A percentile compares a stretch with the other conserved stretches of the same genome.
phyloP scores from a whole-genome alignment of 2,329 filamentous ascomycete species.

The Shiraia sp. region DNA sequence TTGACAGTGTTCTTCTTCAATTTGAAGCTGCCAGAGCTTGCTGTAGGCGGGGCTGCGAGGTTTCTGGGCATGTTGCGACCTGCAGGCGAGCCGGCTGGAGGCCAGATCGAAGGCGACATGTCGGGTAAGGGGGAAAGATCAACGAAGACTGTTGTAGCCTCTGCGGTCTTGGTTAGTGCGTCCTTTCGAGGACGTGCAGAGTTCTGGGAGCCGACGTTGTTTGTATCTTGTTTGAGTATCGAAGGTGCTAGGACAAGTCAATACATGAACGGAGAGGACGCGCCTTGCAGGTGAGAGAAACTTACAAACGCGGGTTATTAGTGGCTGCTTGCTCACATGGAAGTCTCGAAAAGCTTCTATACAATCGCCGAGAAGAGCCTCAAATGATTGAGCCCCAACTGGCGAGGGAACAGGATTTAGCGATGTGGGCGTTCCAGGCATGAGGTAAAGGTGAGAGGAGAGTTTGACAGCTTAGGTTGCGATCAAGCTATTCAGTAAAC shows the following conservation, averaged over 20 bases:
- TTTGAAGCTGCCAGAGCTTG: constrained; percentile 16
- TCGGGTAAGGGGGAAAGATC: constrained; percentile 12
- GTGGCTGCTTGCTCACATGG: constrained; percentile 7
- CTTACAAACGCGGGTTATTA: constrained; percentile 5
- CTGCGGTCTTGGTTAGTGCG: too few relatives aligned
- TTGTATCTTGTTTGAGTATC: too few relatives aligned
- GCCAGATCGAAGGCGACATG: background rate
- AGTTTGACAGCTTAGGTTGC: background rate
- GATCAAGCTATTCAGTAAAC: background rate
- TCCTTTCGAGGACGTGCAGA: too few relatives aligned
- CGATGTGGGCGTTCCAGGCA: constrained; percentile 9
- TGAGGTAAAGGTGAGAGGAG: constrained; percentile 1
- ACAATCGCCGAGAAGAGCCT: constrained; percentile 17
- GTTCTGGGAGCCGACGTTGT: too few relatives aligned
- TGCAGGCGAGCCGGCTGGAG: background rate
- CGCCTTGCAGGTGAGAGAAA: background rate
- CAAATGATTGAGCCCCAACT: constrained; percentile 14
- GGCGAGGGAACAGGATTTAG: background rate
- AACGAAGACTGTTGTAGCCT: constrained; percentile 8
- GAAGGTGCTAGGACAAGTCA: too few relatives aligned
- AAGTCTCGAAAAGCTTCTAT: constrained; percentile 22
- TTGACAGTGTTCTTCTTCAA: constrained; percentile 37
- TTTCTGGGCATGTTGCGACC: constrained; percentile 9
- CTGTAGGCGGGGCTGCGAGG: constrained; percentile 27
- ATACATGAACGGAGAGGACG: too few relatives aligned